Base-by-base conservation (phyloP, 768 basidiomycete species). In the Mycena floridula region DNA sequence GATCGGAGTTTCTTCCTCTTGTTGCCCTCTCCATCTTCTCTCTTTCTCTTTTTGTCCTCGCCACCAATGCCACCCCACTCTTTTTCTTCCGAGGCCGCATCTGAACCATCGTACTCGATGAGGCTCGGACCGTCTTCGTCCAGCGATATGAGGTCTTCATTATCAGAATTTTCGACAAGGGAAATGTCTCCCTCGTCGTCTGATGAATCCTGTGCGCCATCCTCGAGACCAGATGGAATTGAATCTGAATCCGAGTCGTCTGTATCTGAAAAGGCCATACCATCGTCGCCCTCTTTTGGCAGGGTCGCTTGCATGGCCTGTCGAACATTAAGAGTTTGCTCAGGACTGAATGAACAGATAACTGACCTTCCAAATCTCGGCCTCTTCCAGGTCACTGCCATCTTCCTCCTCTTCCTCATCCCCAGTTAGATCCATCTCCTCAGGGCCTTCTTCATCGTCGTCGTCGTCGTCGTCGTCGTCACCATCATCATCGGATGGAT, bases 301-400 rank as follows among this genome's bases (percentile, higher is more conserved):
- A 94, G 84, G 3, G 80, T 77, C n/a, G 80, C 77, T 71, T 89
- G 80, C 89, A 95, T 94, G 0, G 79, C 92, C 92, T 96, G 50
- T n/a, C n/a, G n/a, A n/a, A n/a, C n/a, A n/a, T n/a, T n/a, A n/a
- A n/a, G n/a, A n/a, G n/a, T n/a, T n/a, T n/a, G n/a, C n/a, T n/a
- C 9, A 8, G 11, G 28, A 21, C 16, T 9, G 38, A 15, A 18
- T 24, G 18, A 24, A 7, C n/a, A 40, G 36, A 46, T 11, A 4
- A 50, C 67, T 47, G 51, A 92, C 93, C 82, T 87, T 91, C 93
- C 93, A 97, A 15, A 95, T 77, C 54, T 87, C 88, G 15, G 66
- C 81, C 55, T 89, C 86, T 11, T 77, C 77, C 1, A 59, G 51
- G 37, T 75, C 77, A 43, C 71, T 78, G 32, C 62, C 65, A 16